Percentiles rank a stretch among this genome's conserved stretches.
phyloP scores from a whole-genome alignment of 2,329 filamentous ascomycete genomes.

The Fusarium luffae region DNA sequence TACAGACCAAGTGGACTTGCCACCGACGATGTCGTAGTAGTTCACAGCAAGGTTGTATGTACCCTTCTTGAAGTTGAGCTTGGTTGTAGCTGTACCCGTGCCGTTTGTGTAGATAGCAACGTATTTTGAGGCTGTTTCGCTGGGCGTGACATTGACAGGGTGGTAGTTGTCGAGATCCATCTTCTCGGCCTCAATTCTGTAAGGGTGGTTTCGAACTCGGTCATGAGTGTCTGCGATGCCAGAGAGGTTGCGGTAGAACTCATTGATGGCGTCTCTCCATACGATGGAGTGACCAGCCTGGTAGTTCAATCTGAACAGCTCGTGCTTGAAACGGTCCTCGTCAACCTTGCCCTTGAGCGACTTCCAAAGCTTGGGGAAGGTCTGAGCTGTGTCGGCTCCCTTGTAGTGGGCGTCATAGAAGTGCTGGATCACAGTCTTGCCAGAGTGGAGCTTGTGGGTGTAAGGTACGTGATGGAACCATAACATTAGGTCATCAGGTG shows the following conservation, averaged over 20 bases:
- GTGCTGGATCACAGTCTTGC: conserved; percentile 75
- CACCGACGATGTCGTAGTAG: conserved; percentile 72
- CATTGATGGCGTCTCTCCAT: conserved; percentile 74
- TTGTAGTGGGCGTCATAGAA: conserved; percentile 73
- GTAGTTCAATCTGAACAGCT: conserved; percentile 68
- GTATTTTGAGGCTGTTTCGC: conserved; percentile 65
- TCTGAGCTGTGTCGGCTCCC: conserved; percentile 69
- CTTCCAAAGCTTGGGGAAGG: conserved; percentile 66
- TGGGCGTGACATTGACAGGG: conserved; percentile 63
- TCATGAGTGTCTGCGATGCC: conserved; percentile 66
- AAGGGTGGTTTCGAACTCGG: conserved; percentile 70
- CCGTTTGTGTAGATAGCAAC: conserved; percentile 15
- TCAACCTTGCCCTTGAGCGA: conserved; percentile 68
- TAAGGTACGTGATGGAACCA: conserved; percentile 83
- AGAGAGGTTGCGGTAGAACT: conserved; percentile 69
- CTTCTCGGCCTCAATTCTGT: conserved; percentile 75
- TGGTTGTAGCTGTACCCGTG: conserved; percentile 15
- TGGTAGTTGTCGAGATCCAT: conserved; percentile 72
- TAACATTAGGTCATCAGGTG: conserved; percentile 73
- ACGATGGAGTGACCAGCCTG: conserved; percentile 77
- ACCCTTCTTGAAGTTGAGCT: conserved; percentile 46
- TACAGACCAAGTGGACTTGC: conserved; percentile 65
- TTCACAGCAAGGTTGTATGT: conserved; percentile 73
- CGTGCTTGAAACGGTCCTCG: conserved; percentile 66
- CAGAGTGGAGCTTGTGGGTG: conserved; percentile 69